Evolutionary conservation across 208 protist genomes (phyloP), one percentile per base, ranked within the genome.

Genomic region (Balamuthia mandrillaris): DNA sequence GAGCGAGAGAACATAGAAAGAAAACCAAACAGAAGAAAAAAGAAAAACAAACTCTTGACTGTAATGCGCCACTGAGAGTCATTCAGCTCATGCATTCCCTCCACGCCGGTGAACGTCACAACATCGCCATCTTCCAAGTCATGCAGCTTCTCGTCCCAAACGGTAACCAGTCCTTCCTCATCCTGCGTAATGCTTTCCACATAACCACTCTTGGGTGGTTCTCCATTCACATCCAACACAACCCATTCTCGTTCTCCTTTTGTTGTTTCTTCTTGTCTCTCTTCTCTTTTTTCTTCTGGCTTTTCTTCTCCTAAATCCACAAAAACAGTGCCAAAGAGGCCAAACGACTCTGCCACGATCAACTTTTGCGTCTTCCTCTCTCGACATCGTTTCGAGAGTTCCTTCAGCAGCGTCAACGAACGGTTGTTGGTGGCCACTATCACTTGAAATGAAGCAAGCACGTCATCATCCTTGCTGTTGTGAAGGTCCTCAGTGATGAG

Each of bases 101-200:
- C 29, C 21, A 91, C 63, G 49, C 88, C 89, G 29, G 63, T 81
- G 86, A 98, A 97, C 21, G 60, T 84, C 7, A 97, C 91, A 16
- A 84, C 87, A 84, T 96, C 95, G 39, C 92, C 94, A 24, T 79
- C 77, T 63, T 93, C 90, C 0, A 97, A 41, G 35, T 81, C 87
- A 56, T 56, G 18, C n/a, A 56, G 49, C 49, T 56, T 56, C n/a
- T 56, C 49, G 49, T 56, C 49, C 49, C 49, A 56, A 18, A 56
- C 18, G 18, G 49, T 56, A 24, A 56, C 49, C 49, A 56, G 49
- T 24, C 49, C 49, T 56, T 56, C 18, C n/a, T 56, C 49, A 56
- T 56, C 49, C n/a, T 56, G 49, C n/a, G 49, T 56, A 56, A 56
- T 56, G 18, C 18, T 24, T 56, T 56, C 49, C 18, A 56, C 49